Conservation (phyloP, 768 basidiomycete genomes). For the Tephrocybe sp. region DNA sequence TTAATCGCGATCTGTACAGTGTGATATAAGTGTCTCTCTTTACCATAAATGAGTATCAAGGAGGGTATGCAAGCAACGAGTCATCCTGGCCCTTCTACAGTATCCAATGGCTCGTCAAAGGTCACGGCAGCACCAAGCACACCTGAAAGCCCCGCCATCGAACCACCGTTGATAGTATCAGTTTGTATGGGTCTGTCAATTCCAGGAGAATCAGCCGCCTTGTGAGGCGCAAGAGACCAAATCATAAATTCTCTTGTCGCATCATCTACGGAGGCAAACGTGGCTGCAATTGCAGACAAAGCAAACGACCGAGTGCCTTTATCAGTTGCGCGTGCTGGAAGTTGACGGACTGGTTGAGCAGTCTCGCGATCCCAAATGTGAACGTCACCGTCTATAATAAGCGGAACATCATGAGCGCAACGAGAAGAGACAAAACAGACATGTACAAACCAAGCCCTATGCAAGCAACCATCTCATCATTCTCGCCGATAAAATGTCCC, state of each 20-base stretch:
- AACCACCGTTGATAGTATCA: background rate
- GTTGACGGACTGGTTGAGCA: background rate
- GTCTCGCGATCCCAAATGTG: constrained; percentile 13
- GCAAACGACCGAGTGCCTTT: constrained; percentile 14
- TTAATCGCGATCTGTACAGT: too few relatives aligned
- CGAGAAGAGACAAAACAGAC: background rate
- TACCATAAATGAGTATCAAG: too few relatives aligned
- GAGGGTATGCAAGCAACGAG: background rate
- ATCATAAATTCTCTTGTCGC: constrained; percentile 5
- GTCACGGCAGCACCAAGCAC: background rate
- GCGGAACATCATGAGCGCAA: background rate
- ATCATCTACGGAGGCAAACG: constrained; percentile 6
- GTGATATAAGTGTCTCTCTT: too few relatives aligned
- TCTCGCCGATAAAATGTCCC: constrained; percentile 9
- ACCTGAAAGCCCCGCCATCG: background rate
- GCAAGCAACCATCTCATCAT: constrained; percentile 11
- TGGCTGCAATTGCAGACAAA: constrained; percentile 1
- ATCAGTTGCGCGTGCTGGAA: constrained; percentile 2
- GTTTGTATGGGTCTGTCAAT: background rate
- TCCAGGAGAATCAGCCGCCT: background rate
- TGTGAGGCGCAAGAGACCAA: background rate
- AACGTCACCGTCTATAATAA: constrained; percentile 9
- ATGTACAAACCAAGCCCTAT: constrained; percentile 4
- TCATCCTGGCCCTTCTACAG: too few relatives aligned
- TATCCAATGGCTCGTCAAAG: background rate